Conservation (phyloP, 306 rosid species). For the Rosa chinensis region DNA sequence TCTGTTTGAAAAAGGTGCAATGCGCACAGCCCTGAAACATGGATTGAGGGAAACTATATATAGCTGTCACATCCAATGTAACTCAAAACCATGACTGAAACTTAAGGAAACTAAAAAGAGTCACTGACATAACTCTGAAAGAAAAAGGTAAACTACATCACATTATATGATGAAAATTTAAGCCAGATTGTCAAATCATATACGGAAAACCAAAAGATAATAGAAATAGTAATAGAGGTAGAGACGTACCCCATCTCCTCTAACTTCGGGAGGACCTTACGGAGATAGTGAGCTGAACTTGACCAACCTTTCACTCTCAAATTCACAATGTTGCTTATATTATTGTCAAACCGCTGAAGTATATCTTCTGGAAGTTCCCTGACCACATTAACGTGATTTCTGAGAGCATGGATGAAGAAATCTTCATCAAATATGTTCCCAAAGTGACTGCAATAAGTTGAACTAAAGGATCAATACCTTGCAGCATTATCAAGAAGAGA, state of each 20-base stretch:
- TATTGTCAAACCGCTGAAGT: constrained; percentile 72
- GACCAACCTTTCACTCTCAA: constrained; percentile 97
- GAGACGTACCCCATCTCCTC: constrained; percentile 60
- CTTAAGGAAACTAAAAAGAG: neutral
- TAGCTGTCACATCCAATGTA: constrained; percentile 31
- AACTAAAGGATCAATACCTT: constrained; percentile 5
- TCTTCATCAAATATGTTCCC: constrained; percentile 87
- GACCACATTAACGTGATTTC: constrained; percentile 66
- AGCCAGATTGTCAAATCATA: neutral
- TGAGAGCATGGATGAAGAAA: constrained; percentile 71
- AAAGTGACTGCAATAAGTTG: constrained; percentile 64
- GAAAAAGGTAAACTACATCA: neutral
- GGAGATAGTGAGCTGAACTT: constrained; percentile 79
- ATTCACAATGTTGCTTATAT: constrained; percentile 90
- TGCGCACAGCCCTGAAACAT: constrained; percentile 82
- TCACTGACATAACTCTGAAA: neutral
- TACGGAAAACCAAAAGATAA: neutral
- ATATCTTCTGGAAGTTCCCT: constrained; percentile 76
- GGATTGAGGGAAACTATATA: constrained; percentile 37
- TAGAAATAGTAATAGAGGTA: neutral
- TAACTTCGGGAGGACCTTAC: constrained; percentile 91
- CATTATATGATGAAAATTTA: neutral
- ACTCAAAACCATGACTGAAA: neutral
- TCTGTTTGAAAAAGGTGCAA: constrained; percentile 97
- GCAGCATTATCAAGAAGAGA: neutral